These are phyloP conservation scores for Annona cherimola DNA, from an alignment of 164 flowering plant genomes.

Conservation along the genomic window DNA sequence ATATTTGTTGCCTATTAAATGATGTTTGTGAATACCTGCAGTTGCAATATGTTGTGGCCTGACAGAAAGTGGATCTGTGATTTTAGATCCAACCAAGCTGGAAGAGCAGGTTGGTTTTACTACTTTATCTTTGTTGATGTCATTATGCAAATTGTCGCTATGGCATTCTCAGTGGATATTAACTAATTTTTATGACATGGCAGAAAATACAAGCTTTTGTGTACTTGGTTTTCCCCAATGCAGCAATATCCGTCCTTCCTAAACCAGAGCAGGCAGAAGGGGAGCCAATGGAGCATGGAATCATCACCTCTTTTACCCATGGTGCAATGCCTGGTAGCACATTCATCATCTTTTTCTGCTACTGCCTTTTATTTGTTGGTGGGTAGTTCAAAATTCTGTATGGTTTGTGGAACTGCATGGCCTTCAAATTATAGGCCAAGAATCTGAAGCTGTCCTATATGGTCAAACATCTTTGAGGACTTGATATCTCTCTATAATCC, in stretches of 20 bases:
- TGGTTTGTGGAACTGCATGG: too few species aligned
- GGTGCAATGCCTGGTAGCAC: constrained; percentile 76
- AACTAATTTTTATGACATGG: constrained; percentile 3
- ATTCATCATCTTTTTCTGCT: neutral
- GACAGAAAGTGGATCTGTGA: constrained; percentile 42
- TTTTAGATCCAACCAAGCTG: constrained; percentile 78
- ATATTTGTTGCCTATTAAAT: neutral
- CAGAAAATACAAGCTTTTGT: constrained; percentile 81
- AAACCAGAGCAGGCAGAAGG: constrained; percentile 35
- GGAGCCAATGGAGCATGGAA: constrained; percentile 58
- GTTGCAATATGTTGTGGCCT: constrained; percentile 83
- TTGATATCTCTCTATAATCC: too few species aligned
- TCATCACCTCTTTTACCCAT: constrained; percentile 74
- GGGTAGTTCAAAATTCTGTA: too few species aligned
- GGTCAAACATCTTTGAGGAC: too few species aligned
- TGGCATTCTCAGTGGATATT: neutral
- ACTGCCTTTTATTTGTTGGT: neutral
- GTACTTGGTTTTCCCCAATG: constrained; percentile 75
- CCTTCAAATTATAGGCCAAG: too few species aligned
- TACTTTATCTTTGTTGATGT: neutral
- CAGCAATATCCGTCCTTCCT: constrained; percentile 42
- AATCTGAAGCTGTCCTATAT: too few species aligned
- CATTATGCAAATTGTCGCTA: neutral
- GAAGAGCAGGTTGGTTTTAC: constrained; percentile 73
- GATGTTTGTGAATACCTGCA: constrained; percentile 23